Percentiles rank a stretch among this genome's conserved stretches.
Conservation (phyloP, 441 rosid genomes). For the Syzygium syzygioides region DNA sequence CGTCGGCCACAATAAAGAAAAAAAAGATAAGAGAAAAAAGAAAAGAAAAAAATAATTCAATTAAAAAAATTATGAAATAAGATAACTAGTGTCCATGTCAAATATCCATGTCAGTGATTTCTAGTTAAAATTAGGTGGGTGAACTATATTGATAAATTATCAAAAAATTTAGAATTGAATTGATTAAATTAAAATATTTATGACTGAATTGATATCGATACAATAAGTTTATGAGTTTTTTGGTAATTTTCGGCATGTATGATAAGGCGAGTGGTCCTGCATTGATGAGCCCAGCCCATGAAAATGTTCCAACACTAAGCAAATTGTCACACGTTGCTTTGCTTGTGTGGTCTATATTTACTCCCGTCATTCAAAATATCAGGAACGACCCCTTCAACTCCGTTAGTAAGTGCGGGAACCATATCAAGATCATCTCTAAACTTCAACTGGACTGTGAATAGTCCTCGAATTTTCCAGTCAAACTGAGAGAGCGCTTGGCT, state of each 20-base stretch:
- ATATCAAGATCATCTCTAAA: neutral
- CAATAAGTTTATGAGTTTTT: too few species aligned
- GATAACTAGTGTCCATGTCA: too few species aligned
- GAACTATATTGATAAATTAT: too few species aligned
- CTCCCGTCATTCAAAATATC: neutral
- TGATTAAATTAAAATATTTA: too few species aligned
- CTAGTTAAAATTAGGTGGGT: accelerated
- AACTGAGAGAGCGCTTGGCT: neutral
- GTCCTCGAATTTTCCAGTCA: neutral
- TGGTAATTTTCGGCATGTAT: too few species aligned
- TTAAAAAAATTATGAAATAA: too few species aligned
- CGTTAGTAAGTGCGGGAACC: neutral
- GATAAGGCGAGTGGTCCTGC: neutral
- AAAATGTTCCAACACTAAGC: neutral
- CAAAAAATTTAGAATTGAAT: too few species aligned
- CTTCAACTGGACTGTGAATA: neutral
- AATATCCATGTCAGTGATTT: too few species aligned
- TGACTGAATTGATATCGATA: too few species aligned
- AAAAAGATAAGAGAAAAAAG: too few species aligned
- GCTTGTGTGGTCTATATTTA: slow-evolving; percentile 25
- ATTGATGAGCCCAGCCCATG: neutral
- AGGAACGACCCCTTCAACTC: neutral
- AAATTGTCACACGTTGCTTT: neutral
- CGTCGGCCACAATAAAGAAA: too few species aligned
- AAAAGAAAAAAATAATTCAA: too few species aligned